These are phyloP conservation scores for Albophoma yamanashiensis DNA, from an alignment of 2,329 filamentous ascomycete species.

Conservation along the genomic window DNA sequence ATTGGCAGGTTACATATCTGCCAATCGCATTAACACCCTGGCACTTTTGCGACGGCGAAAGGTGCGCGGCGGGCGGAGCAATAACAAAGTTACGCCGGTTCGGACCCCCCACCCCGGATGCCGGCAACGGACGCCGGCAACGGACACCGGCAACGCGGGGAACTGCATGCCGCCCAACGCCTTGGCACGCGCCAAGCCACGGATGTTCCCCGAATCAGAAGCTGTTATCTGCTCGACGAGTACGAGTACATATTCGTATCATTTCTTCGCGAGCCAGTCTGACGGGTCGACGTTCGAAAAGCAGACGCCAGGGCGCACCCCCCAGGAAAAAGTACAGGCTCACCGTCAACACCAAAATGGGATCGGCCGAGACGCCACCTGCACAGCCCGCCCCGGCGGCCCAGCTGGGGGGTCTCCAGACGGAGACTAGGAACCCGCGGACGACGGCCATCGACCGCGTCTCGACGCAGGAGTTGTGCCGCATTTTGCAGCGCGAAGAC, in stretches of 20 bases:
- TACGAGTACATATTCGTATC: neutral
- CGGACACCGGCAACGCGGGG: neutral
- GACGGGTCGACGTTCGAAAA: neutral
- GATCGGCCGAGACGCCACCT: neutral
- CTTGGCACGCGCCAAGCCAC: neutral
- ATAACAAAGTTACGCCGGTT: neutral
- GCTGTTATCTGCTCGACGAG: neutral
- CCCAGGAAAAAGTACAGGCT: neutral
- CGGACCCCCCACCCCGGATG: neutral
- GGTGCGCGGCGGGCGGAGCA: neutral
- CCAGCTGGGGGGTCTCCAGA: conserved; percentile 7
- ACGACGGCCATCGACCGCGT: conserved; percentile 7
- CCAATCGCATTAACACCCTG: neutral
- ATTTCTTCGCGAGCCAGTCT: neutral
- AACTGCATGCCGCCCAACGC: neutral
- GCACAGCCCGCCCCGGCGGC: neutral
- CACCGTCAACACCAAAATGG: neutral
- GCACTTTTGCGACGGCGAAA: neutral
- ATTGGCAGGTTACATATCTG: neutral
- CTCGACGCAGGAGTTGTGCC: conserved; percentile 7
- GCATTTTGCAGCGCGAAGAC: conserved; percentile 10
- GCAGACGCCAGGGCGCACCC: neutral
- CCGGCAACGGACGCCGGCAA: neutral
- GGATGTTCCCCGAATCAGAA: neutral
- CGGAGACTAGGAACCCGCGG: conserved; percentile 8